These are phyloP conservation scores for Brassica nigra DNA, from an alignment of 345 rosid genomes.

Conservation along the genomic window DNA sequence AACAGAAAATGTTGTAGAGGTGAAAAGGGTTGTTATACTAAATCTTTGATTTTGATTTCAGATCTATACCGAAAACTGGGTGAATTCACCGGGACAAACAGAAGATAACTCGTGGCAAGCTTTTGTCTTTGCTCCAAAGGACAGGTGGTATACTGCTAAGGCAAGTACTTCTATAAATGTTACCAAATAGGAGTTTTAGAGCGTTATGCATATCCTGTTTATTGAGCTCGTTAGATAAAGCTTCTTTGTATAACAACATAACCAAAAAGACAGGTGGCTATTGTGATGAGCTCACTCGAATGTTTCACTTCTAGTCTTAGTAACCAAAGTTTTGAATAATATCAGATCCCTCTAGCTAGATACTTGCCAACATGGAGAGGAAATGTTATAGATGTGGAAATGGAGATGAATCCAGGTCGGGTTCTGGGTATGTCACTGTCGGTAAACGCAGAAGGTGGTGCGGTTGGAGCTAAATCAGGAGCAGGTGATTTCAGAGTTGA, in stretches of 20 bases:
- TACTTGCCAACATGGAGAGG: conserved; percentile 98
- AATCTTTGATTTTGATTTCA: conserved; percentile 41
- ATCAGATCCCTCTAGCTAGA: conserved; percentile 75
- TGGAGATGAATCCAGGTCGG: conserved; percentile 94
- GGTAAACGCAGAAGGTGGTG: conserved; percentile 83
- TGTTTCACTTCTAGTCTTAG: background rate
- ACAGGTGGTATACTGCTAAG: conserved; percentile 79
- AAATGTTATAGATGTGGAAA: conserved; percentile 66
- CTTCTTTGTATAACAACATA: background rate
- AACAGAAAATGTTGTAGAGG: conserved; percentile 6
- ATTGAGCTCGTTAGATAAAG: background rate
- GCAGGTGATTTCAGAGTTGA: conserved; percentile 86
- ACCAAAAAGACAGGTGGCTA: background rate
- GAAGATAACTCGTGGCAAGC: conserved; percentile 99
- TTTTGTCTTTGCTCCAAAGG: conserved; percentile 75
- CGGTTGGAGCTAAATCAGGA: conserved; percentile 72
- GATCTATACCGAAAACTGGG: conserved; percentile 98
- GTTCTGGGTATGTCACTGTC: conserved; percentile 86
- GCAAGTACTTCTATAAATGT: conserved; percentile 40
- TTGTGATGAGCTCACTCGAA: conserved; percentile 13
- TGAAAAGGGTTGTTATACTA: conserved; percentile 1
- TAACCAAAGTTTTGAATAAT: background rate
- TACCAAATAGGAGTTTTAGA: background rate
- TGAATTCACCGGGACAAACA: conserved; percentile 85
- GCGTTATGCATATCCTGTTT: conserved; percentile 4